These are phyloP conservation scores for Tetrastigma voinierianum DNA, from an alignment of 164 flowering plant genomes.

Conservation along the genomic window DNA sequence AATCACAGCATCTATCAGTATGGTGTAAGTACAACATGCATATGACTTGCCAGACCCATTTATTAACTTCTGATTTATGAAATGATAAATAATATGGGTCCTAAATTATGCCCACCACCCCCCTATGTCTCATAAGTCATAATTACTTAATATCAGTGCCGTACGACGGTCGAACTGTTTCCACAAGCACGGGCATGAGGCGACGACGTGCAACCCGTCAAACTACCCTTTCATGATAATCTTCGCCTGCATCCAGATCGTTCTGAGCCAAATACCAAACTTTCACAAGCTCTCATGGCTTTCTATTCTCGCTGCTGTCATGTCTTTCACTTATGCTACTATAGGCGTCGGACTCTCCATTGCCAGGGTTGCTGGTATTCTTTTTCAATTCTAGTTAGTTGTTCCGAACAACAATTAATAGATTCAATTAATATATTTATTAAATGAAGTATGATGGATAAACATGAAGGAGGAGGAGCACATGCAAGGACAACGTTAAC, in stretches of 20 bases:
- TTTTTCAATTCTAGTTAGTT: too few species aligned
- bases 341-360: constrained; percentile 68
- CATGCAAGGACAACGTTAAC: constrained; percentile 58
- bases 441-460: background rate
- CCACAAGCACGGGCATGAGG: constrained; percentile 52
- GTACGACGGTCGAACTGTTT: constrained; percentile 65
- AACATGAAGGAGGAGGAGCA: constrained; percentile 27
- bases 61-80: background rate
- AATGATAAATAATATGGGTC: background rate
- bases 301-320: constrained; percentile 60
- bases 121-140: background rate
- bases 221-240: constrained; percentile 51
- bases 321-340: constrained; percentile 62
- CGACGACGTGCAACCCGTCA: constrained; percentile 30
- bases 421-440: background rate
- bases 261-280: constrained; percentile 67
- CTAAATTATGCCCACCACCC: background rate
- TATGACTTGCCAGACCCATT: too few species aligned
- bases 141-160: constrained; percentile 47
- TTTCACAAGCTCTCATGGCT: constrained; percentile 67
- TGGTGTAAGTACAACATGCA: constrained; percentile 67
- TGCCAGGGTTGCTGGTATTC: constrained; percentile 50
- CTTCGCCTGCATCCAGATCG: constrained; percentile 52
- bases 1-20: constrained; percentile 91
- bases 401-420: too few species aligned